These are phyloP conservation scores for Penicillium glabrum DNA, from an alignment of 2,329 filamentous ascomycete genomes.

Conservation along the genomic window DNA sequence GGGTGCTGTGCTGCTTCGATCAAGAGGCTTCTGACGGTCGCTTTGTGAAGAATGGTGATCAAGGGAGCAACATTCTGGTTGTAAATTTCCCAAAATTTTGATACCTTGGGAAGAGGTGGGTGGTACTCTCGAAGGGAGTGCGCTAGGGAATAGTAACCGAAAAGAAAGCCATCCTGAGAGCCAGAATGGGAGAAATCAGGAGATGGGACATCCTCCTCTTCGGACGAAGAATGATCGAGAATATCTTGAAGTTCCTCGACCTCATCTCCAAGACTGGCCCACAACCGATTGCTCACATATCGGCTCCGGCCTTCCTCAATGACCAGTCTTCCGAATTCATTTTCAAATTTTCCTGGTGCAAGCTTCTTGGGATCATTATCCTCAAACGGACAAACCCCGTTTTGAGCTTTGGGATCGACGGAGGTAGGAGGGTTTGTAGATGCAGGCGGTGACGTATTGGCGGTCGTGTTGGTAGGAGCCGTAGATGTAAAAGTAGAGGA, in stretches of 20 bases:
- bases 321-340: slow-evolving; percentile 57
- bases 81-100: slow-evolving; percentile 58
- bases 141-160: slow-evolving; percentile 59
- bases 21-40: slow-evolving; percentile 53
- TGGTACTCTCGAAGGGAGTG: slow-evolving; percentile 59
- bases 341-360: slow-evolving; percentile 19
- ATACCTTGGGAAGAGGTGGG: slow-evolving; percentile 52
- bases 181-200: slow-evolving; percentile 43
- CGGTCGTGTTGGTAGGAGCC: neutral
- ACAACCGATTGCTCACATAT: slow-evolving; percentile 64
- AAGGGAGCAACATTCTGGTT: slow-evolving; percentile 63
- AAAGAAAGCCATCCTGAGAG: slow-evolving; percentile 60
- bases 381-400: slow-evolving; percentile 17
- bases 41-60: slow-evolving; percentile 60
- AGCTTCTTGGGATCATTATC: slow-evolving; percentile 24
- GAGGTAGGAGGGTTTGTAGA: neutral
- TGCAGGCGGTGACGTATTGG: slow-evolving; percentile 7
- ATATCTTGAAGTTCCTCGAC: slow-evolving; percentile 64
- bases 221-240: slow-evolving; percentile 57
- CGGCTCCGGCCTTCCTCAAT: slow-evolving; percentile 60
- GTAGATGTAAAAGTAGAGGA: neutral
- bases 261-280: slow-evolving; percentile 62
- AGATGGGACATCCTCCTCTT: slow-evolving; percentile 55
- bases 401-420: neutral
- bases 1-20: slow-evolving; percentile 51